These are phyloP conservation scores for Pseudopyrenochaeta lycopersici DNA, from an alignment of 2,329 filamentous ascomycete species.

Conservation along the genomic window DNA sequence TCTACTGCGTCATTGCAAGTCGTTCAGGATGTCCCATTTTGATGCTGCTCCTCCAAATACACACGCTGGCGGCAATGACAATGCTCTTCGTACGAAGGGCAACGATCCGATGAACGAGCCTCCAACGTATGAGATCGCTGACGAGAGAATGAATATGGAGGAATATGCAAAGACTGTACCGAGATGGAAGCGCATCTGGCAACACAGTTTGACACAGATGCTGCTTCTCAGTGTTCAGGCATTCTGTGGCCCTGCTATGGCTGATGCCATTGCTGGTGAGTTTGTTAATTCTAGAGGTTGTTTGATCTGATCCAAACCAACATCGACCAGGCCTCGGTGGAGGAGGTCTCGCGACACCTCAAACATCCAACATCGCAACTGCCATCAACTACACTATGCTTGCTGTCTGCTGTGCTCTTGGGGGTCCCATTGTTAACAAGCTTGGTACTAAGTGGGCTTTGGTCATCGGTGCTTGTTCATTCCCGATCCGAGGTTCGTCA, in stretches of 20 bases:
- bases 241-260: conserved; percentile 48
- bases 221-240: conserved; percentile 58
- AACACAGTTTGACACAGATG: conserved; percentile 61
- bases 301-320: conserved; percentile 1
- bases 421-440: conserved; percentile 58
- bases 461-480: conserved; percentile 54
- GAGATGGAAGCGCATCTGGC: conserved; percentile 56
- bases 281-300: background rate
- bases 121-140: conserved; percentile 21
- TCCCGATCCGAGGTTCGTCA: conserved; percentile 58
- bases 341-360: conserved; percentile 56
- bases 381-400: conserved; percentile 41
- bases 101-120: conserved; percentile 32
- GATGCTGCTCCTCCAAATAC: conserved; percentile 45
- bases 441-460: conserved; percentile 59
- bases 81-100: conserved; percentile 39
- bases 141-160: conserved; percentile 50
- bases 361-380: conserved; percentile 54
- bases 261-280: conserved; percentile 40
- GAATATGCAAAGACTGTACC: conserved; percentile 44
- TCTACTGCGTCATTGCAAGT: background rate
- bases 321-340: conserved; percentile 38
- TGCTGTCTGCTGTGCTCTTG: conserved; percentile 50
- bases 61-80: conserved; percentile 39
- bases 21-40: conserved; percentile 36